Evolutionary conservation across 345 rosid species (phyloP).

Genomic region (Arabidopsis arenosa): DNA sequence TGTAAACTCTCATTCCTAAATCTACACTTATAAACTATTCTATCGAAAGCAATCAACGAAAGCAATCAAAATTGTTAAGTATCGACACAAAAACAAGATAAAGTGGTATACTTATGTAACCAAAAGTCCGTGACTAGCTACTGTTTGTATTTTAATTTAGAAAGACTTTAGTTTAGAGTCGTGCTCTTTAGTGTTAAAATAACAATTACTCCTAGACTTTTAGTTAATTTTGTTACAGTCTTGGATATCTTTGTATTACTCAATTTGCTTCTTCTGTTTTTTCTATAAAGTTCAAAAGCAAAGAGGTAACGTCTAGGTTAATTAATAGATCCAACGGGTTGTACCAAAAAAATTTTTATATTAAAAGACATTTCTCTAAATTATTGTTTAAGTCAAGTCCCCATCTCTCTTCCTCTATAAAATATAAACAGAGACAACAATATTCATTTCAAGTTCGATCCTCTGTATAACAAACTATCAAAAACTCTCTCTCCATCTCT

Average conservation of each 20-base stretch:
- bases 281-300: not conserved
- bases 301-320: slow-evolving; percentile 15
- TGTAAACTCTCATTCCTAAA: slow-evolving; percentile 7
- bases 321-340: slow-evolving; percentile 14
- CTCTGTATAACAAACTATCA: slow-evolving; percentile 11
- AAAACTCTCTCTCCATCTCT: slow-evolving; percentile 9
- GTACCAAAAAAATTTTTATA: not conserved
- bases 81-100: slow-evolving; percentile 9
- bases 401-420: slow-evolving; percentile 24
- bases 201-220: not conserved
- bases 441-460: slow-evolving; percentile 27
- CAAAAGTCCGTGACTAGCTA: not conserved
- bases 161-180: slow-evolving; percentile 14
- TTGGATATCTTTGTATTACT: not conserved
- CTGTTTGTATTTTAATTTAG: not conserved
- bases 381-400: slow-evolving; percentile 8
- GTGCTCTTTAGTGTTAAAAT: slow-evolving; percentile 5
- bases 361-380: not conserved
- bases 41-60: not conserved
- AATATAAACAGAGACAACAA: not conserved
- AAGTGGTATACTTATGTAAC: not conserved
- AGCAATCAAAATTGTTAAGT: not conserved
- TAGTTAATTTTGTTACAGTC: not conserved
- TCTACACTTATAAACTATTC: slow-evolving; percentile 9
- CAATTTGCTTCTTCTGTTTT: not conserved